A percentile compares a stretch with the other conserved stretches of the same genome.
These are phyloP conservation scores for Cladophialophora immunda DNA, from an alignment of 2,329 filamentous ascomycete species.

Conservation along the genomic window DNA sequence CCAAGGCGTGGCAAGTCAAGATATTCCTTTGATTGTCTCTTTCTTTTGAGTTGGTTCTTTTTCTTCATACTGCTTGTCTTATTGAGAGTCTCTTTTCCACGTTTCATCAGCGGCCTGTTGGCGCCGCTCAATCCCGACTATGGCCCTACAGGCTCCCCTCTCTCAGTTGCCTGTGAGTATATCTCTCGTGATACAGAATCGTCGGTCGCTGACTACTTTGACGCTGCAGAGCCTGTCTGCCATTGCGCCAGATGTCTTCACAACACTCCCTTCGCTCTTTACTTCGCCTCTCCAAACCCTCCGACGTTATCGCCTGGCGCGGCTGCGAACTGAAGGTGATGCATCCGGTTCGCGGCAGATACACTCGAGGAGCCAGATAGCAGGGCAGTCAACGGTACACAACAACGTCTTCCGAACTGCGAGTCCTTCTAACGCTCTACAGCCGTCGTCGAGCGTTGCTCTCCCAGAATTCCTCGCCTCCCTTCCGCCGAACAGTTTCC, in stretches of 20 bases:
- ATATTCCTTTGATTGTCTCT: conserved; percentile 10
- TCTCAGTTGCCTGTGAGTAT: conserved; percentile 34
- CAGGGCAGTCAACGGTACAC: conserved; percentile 11
- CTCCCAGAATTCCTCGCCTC: conserved; percentile 32
- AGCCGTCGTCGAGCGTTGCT: conserved; percentile 21
- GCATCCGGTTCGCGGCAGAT: conserved; percentile 17
- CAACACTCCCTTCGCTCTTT: conserved; percentile 35
- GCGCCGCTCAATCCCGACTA: conserved; percentile 27
- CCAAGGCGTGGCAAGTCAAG: conserved; percentile 11
- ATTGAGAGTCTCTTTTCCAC: not conserved
- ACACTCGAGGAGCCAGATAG: conserved; percentile 12
- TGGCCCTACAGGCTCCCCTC: conserved; percentile 37
- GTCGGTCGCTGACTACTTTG: conserved; percentile 22
- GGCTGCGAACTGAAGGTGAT: conserved; percentile 28
- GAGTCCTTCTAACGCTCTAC: conserved; percentile 21
- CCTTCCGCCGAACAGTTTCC: conserved; percentile 24
- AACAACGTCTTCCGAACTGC: not conserved
- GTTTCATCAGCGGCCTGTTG: conserved; percentile 12
- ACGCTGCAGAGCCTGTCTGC: conserved; percentile 33
- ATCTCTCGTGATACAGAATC: not conserved
- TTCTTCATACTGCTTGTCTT: conserved; percentile 5
- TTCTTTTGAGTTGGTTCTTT: conserved; percentile 1
- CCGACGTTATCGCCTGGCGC: conserved; percentile 36
- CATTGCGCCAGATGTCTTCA: conserved; percentile 37
- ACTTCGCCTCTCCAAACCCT: conserved; percentile 36